Conservation (phyloP, 345 rosid genomes). For the Mercurialis annua region DNA sequence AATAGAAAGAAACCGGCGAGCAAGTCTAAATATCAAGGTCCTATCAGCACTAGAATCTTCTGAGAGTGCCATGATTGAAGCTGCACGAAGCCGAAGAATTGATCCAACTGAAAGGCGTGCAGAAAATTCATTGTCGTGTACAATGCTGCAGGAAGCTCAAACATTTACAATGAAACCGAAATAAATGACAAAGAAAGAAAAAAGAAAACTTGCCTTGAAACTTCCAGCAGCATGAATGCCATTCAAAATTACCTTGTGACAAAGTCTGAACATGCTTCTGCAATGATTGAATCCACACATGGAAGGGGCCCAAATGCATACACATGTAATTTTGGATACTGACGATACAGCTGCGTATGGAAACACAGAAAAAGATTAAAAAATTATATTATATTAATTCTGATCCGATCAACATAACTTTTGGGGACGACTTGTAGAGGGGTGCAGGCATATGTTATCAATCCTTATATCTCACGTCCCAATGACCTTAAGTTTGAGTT, state of each 20-base stretch:
- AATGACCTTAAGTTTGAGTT: background rate
- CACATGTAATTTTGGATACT: constrained; percentile 66
- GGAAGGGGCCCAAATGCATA: constrained; percentile 88
- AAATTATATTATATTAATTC: background rate
- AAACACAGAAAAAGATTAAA: background rate
- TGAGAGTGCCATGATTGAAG: constrained; percentile 69
- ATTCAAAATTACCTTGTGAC: constrained; percentile 62
- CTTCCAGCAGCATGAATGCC: constrained; percentile 11
- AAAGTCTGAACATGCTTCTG: constrained; percentile 78
- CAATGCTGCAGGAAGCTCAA: constrained; percentile 62
- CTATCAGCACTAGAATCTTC: constrained; percentile 63
- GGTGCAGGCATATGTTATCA: background rate
- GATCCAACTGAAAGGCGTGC: constrained; percentile 91
- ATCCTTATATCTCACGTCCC: background rate
- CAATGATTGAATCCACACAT: constrained; percentile 64
- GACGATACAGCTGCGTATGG: constrained; percentile 47
- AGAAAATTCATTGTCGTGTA: constrained; percentile 83
- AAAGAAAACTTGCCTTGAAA: constrained; percentile 11
- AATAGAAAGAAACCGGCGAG: constrained; percentile 54
- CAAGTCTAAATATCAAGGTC: constrained; percentile 60
- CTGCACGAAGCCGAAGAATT: constrained; percentile 72
- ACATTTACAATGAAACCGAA: constrained; percentile 16
- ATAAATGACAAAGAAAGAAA: background rate
- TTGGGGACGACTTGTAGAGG: background rate
- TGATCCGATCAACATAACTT: constrained; percentile 8